Percentiles rank a stretch among this genome's conserved stretches.
Conservation (phyloP, 495 filamentous ascomycete genomes). For the Xylaria cubensis region DNA sequence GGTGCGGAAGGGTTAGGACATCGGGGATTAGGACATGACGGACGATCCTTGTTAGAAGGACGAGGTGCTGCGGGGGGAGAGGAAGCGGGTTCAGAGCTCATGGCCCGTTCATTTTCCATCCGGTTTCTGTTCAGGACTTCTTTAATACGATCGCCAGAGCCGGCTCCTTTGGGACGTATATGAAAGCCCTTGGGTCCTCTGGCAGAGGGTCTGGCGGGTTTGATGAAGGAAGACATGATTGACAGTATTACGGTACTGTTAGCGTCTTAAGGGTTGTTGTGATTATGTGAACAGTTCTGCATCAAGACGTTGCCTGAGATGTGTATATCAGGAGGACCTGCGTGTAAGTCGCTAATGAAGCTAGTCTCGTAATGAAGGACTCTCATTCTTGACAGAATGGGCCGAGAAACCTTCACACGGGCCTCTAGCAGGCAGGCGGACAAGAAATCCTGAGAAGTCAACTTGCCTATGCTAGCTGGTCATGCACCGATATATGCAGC, state of each 20-base stretch:
- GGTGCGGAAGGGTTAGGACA: conserved; percentile 42
- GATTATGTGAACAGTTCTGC: conserved; percentile 12
- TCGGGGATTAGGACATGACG: conserved; percentile 38
- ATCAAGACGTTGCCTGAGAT: background rate
- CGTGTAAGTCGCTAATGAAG: conserved; percentile 14
- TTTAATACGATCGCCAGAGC: conserved; percentile 36
- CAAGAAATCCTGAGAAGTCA: background rate
- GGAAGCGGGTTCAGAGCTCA: conserved; percentile 30
- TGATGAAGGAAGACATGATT: conserved; percentile 40
- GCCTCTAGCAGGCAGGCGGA: background rate
- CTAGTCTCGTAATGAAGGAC: background rate
- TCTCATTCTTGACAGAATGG: conserved; percentile 8
- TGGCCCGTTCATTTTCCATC: conserved; percentile 34
- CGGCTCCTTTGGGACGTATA: conserved; percentile 36
- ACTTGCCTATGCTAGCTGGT: background rate
- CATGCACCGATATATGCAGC: background rate
- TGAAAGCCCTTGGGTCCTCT: conserved; percentile 34
- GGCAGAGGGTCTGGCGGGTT: conserved; percentile 26
- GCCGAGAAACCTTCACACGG: background rate
- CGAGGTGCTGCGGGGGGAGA: conserved; percentile 23
- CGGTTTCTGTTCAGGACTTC: conserved; percentile 38
- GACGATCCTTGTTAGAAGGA: conserved; percentile 29
- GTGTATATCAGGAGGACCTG: background rate
- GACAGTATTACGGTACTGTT: background rate
- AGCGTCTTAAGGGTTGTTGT: background rate